Evolutionary conservation across 306 rosid genomes (phyloP).

Genomic region (Psophocarpus tetragonolobus): DNA sequence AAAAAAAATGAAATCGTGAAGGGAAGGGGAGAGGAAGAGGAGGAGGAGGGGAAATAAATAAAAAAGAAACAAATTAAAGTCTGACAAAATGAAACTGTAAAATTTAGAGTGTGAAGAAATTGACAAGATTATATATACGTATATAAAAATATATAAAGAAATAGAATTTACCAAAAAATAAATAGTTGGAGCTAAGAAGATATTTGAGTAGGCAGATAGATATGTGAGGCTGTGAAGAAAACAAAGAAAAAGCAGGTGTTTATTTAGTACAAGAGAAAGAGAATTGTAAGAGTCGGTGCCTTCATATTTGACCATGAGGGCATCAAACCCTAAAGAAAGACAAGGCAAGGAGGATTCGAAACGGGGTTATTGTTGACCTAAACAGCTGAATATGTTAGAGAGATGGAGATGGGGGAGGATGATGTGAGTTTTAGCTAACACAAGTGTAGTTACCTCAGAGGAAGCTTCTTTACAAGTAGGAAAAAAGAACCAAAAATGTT

Average conservation of each 20-base stretch:
- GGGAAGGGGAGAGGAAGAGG: not conserved
- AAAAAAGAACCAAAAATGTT: slow-evolving; percentile 33
- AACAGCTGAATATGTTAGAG: slow-evolving; percentile 2
- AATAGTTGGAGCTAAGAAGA: slow-evolving; percentile 29
- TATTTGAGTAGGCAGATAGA: slow-evolving; percentile 27
- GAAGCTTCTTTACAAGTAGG: slow-evolving; percentile 46
- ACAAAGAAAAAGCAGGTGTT: slow-evolving; percentile 24
- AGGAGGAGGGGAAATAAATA: not conserved
- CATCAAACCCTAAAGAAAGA: slow-evolving; percentile 59
- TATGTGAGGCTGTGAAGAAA: slow-evolving; percentile 43
- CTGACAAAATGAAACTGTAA: not conserved
- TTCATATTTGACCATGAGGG: slow-evolving; percentile 58
- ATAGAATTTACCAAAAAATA: slow-evolving; percentile 29
- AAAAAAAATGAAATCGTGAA: not conserved
- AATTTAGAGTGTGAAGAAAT: not conserved
- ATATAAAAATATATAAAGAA: not conserved
- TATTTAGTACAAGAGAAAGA: slow-evolving; percentile 24
- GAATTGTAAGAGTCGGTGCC: slow-evolving; percentile 55
- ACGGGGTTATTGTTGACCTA: slow-evolving; percentile 53
- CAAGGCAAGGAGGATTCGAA: slow-evolving; percentile 31
- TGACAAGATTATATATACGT: not conserved
- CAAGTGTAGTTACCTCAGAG: slow-evolving; percentile 38
- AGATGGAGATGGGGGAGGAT: slow-evolving; percentile 3
- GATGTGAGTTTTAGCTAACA: slow-evolving; percentile 43
- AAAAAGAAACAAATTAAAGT: not conserved